phyloP scores from a whole-genome alignment of 495 filamentous ascomycete species.

The Neurospora terricola region DNA sequence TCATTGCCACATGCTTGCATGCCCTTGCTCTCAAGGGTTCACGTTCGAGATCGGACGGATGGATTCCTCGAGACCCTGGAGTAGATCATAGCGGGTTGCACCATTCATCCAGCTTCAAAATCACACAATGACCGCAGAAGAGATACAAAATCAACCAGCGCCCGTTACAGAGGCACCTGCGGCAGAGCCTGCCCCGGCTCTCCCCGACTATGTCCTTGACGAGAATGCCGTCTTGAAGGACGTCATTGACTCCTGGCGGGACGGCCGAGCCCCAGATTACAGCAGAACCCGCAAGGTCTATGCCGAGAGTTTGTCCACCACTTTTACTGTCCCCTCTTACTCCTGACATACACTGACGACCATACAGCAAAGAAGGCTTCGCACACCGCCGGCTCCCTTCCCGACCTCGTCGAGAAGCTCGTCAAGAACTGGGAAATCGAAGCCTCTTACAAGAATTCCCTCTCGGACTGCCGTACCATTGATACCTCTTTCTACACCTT shows the following conservation, averaged over 20 bases:
- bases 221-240: conserved; percentile 52
- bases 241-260: conserved; percentile 42
- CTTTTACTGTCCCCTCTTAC: background rate
- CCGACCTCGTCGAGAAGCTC: conserved; percentile 53
- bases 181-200: background rate
- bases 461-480: conserved; percentile 55
- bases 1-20: too few species aligned
- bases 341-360: background rate
- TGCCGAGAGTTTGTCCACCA: conserved; percentile 36
- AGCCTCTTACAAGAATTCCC: conserved; percentile 51
- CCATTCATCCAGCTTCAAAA: background rate
- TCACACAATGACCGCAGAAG: background rate
- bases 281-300: conserved; percentile 44
- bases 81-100: too few species aligned
- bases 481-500: conserved; percentile 46
- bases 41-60: too few species aligned
- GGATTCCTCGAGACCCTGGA: too few species aligned
- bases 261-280: conserved; percentile 51
- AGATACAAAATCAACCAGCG: background rate
- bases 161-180: background rate
- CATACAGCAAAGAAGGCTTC: conserved; percentile 40
- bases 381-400: conserved; percentile 46
- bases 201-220: conserved; percentile 51
- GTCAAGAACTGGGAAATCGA: conserved; percentile 69
- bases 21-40: too few species aligned